phyloP scores from a whole-genome alignment of 2,329 filamentous ascomycete species.

The Hypoxylon sp. region DNA sequence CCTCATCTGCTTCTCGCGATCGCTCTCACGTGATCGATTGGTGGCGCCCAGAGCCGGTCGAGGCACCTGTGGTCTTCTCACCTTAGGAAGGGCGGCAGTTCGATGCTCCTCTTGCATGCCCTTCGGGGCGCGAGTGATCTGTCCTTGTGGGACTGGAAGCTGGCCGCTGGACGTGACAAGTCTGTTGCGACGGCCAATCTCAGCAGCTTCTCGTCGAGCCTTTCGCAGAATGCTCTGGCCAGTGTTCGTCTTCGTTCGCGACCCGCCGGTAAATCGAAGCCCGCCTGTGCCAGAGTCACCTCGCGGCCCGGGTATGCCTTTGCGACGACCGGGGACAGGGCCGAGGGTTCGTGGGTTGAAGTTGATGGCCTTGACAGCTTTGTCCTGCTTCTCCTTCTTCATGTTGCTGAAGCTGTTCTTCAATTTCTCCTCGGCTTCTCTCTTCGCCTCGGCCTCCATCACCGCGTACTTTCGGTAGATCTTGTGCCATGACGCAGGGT shows the following conservation, averaged over 20 bases:
- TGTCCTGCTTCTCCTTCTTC: constrained; percentile 64
- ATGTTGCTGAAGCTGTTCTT: constrained; percentile 65
- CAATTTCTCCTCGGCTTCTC: constrained; percentile 65
- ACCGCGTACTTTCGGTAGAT: constrained; percentile 76
- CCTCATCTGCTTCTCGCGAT: constrained; percentile 41
- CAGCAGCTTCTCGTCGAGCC: constrained; percentile 63
- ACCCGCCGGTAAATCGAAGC: constrained; percentile 57
- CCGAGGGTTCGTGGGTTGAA: constrained; percentile 57
- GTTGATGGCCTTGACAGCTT: constrained; percentile 64
- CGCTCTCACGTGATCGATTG: not conserved
- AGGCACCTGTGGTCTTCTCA: constrained; percentile 33
- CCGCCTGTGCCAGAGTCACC: constrained; percentile 38
- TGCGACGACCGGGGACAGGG: constrained; percentile 49
- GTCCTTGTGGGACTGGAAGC: constrained; percentile 46
- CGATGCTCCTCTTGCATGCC: constrained; percentile 64
- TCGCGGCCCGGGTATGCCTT: constrained; percentile 17
- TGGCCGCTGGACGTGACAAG: constrained; percentile 53
- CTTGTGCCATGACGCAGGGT: constrained; percentile 77
- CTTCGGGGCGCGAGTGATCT: constrained; percentile 59
- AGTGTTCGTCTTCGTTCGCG: constrained; percentile 60
- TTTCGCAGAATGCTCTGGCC: constrained; percentile 64
- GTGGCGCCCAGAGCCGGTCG: constrained; percentile 20
- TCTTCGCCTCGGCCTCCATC: constrained; percentile 65
- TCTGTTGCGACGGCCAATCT: constrained; percentile 59
- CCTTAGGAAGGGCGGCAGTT: constrained; percentile 50